phyloP scores from a whole-genome alignment of 2,329 filamentous ascomycete species.

The Botrytis squamosa region DNA sequence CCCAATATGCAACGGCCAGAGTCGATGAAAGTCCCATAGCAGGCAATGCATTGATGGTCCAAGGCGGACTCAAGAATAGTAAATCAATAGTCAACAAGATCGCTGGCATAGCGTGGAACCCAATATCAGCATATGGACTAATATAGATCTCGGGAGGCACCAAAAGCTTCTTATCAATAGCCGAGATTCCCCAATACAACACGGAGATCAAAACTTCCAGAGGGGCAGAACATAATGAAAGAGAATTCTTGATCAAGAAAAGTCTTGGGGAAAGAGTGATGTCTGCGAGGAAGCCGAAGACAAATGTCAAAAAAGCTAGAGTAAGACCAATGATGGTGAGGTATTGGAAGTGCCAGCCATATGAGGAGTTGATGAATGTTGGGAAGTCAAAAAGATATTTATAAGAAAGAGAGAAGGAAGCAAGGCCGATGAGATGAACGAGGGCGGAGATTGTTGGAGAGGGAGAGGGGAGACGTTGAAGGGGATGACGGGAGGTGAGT shows the following conservation, averaged over 20 bases:
- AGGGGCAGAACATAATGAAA: conserved; percentile 65
- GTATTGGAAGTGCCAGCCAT: conserved; percentile 55
- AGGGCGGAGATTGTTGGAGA: conserved; percentile 61
- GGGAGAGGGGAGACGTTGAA: conserved; percentile 66
- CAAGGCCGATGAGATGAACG: conserved; percentile 56
- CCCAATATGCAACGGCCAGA: conserved; percentile 69
- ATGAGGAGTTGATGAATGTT: conserved; percentile 54
- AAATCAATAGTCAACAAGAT: conserved; percentile 64
- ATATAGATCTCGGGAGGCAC: conserved; percentile 56
- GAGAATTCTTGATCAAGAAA: conserved; percentile 65
- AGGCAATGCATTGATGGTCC: conserved; percentile 61
- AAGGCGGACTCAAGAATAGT: conserved; percentile 69
- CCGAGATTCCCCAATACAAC: conserved; percentile 69
- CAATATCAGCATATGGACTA: conserved; percentile 56
- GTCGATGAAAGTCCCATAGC: conserved; percentile 57
- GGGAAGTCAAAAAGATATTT: conserved; percentile 51
- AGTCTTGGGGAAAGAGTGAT: conserved; percentile 56
- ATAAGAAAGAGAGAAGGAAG: conserved; percentile 55
- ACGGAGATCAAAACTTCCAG: conserved; percentile 69
- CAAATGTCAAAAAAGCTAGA: conserved; percentile 60
- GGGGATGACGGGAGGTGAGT: conserved; percentile 49
- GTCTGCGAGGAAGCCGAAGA: conserved; percentile 62
- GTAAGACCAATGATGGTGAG: conserved; percentile 71
- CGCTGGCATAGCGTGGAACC: conserved; percentile 66
- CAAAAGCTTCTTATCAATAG: conserved; percentile 53